These are phyloP conservation scores for Pontederia crassipes DNA, from an alignment of 176 grass and related monocot species.

Conservation along the genomic window DNA sequence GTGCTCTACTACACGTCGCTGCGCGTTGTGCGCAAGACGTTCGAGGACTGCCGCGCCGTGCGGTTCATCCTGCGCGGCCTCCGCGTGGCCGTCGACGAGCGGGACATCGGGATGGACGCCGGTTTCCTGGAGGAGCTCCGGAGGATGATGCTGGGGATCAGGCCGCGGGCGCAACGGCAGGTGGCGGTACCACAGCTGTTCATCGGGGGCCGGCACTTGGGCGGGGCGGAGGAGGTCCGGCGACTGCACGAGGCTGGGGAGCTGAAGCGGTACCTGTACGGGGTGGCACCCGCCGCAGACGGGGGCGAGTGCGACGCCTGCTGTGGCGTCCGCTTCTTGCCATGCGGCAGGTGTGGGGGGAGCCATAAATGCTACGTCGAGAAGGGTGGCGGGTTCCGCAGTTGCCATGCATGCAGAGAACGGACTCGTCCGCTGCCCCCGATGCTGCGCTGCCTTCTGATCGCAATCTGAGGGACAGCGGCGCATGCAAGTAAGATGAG, in stretches of 20 bases:
- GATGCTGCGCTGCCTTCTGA: constrained; percentile 41
- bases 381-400: constrained; percentile 54
- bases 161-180: constrained; percentile 2
- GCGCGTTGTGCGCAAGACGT: constrained; percentile 54
- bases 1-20: constrained; percentile 87
- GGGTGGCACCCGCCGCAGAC: constrained; percentile 3
- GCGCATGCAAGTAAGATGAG: too few relatives aligned
- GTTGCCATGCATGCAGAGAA: constrained; percentile 32
- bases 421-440: constrained; percentile 11
- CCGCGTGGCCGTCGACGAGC: constrained; percentile 61
- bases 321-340: constrained; percentile 43
- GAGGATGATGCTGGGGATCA: constrained; percentile 16
- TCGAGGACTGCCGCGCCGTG: constrained; percentile 49
- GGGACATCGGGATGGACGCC: constrained; percentile 62
- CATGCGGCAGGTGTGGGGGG: constrained; percentile 48
- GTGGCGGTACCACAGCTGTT: constrained; percentile 59
- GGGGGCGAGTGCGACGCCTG: constrained; percentile 31
- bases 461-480: constrained; percentile 23
- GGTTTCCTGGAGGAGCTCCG: constrained; percentile 44
- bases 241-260: constrained; percentile 62
- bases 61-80: constrained; percentile 49
- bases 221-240: constrained; percentile 63
- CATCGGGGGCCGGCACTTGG: constrained; percentile 47
- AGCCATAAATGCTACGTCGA: constrained; percentile 50
- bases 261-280: constrained; percentile 39